Percentiles rank a stretch among this genome's conserved stretches.
These are phyloP conservation scores for Lotus japonicus DNA, from an alignment of 306 rosid genomes.

Conservation along the genomic window DNA sequence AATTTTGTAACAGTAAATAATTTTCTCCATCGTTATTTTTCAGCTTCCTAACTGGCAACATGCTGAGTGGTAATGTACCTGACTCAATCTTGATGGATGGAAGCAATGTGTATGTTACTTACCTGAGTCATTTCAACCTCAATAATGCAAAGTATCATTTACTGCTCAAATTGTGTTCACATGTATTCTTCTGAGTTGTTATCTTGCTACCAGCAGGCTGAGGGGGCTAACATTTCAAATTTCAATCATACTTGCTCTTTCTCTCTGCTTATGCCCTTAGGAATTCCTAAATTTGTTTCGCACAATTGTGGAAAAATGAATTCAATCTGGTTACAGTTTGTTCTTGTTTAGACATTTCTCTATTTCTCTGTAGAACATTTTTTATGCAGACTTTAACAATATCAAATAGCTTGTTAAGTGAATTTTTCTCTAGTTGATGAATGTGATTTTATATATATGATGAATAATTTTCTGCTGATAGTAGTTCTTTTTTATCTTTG, in stretches of 20 bases:
- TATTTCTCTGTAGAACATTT: not conserved
- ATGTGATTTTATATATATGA: not conserved
- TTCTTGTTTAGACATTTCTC: conserved; percentile 7
- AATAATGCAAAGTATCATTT: conserved; percentile 3
- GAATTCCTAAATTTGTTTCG: not conserved
- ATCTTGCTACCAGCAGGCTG: not conserved
- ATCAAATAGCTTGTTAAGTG: not conserved
- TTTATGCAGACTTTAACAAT: too few species aligned
- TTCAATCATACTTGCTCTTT: not conserved
- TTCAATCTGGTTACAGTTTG: not conserved
- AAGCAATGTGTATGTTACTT: conserved; percentile 60
- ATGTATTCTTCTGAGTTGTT: not conserved
- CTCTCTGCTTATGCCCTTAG: not conserved
- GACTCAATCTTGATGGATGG: conserved; percentile 61
- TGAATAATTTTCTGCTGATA: not conserved
- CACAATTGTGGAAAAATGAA: not conserved
- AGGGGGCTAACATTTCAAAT: not conserved
- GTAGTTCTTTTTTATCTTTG: conserved; percentile 14
- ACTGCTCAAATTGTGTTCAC: not conserved
- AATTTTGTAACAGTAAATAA: conserved; percentile 9
- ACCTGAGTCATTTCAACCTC: conserved; percentile 15
- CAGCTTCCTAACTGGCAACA: conserved; percentile 73
- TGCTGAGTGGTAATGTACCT: conserved; percentile 61
- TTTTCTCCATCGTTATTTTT: conserved; percentile 8
- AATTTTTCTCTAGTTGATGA: not conserved